A percentile compares a stretch with the other conserved stretches of the same genome.
Conservation (phyloP, 495 filamentous ascomycete species). For the Cetradonia linearis region DNA sequence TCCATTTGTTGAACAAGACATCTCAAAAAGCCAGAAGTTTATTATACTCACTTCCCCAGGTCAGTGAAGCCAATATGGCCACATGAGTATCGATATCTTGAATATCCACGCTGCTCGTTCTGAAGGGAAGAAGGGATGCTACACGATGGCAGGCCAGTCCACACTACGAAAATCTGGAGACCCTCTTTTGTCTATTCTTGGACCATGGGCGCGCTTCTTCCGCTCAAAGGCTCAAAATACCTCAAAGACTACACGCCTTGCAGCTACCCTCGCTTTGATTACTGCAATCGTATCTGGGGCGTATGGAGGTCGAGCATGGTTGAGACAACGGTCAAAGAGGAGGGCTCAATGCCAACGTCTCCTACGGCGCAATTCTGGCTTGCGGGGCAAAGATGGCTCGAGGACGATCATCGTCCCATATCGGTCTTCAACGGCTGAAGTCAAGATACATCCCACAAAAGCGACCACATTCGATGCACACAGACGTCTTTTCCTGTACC, state of each 20-base stretch:
- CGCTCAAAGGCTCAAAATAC: conserved; percentile 50
- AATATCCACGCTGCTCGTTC: background rate
- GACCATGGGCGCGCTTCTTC: conserved; percentile 54
- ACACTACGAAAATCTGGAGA: conserved; percentile 64
- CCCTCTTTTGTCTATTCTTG: conserved; percentile 56
- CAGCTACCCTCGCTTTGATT: conserved; percentile 62
- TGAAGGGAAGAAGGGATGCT: background rate
- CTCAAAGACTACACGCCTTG: conserved; percentile 56
- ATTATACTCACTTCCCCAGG: too few relatives aligned
- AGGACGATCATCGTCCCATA: conserved; percentile 93
- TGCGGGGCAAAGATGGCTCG: conserved; percentile 86
- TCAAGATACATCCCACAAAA: conserved; percentile 88
- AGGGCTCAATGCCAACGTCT: conserved; percentile 68
- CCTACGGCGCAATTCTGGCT: conserved; percentile 81
- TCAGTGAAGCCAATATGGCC: background rate
- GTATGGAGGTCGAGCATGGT: conserved; percentile 66
- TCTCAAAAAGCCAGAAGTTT: too few relatives aligned
- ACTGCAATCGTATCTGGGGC: conserved; percentile 65
- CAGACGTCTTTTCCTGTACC: conserved; percentile 82
- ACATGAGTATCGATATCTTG: background rate
- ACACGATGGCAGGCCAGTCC: conserved; percentile 72
- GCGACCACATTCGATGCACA: conserved; percentile 93
- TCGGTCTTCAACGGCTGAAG: conserved; percentile 70
- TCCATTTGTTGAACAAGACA: too few relatives aligned
- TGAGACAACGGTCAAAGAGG: conserved; percentile 58